Evolutionary conservation across 2,329 filamentous ascomycete genomes (phyloP).

Genomic region (Epichloe hybrida): DNA sequence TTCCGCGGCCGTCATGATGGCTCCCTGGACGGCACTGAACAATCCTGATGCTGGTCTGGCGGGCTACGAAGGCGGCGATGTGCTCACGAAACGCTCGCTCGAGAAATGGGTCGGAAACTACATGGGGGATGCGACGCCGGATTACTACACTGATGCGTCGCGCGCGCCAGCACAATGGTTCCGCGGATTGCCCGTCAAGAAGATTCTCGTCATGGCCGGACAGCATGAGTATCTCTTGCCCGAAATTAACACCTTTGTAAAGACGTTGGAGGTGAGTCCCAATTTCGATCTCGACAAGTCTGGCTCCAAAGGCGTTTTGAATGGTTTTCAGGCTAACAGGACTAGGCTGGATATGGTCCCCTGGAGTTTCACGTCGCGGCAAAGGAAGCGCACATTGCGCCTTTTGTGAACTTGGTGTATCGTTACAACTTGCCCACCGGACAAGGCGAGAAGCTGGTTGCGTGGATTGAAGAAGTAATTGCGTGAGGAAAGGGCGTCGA

Average conservation of each 20-base stretch:
- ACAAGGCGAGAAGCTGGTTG: slow-evolving; percentile 10
- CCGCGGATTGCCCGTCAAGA: slow-evolving; percentile 5
- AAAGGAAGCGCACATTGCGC: slow-evolving; percentile 10
- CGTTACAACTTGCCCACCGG: slow-evolving; percentile 7
- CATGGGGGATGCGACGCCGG: slow-evolving; percentile 5
- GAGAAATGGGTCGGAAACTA: slow-evolving; percentile 4
- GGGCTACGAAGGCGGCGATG: slow-evolving; percentile 7
- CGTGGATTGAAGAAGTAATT: slow-evolving; percentile 7
- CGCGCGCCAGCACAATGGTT: slow-evolving; percentile 10
- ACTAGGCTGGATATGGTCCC: slow-evolving; percentile 5
- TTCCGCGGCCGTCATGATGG: slow-evolving; percentile 5
- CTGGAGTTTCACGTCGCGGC: slow-evolving; percentile 9
- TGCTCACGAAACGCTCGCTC: slow-evolving; percentile 4
- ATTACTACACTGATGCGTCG: slow-evolving; percentile 10
- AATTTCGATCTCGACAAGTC: too few relatives aligned
- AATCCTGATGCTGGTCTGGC: background rate
- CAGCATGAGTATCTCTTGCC: slow-evolving; percentile 10
- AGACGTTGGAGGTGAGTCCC: slow-evolving; percentile 8
- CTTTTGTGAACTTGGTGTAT: slow-evolving; percentile 8
- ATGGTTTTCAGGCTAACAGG: background rate
- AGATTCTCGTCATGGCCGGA: slow-evolving; percentile 8
- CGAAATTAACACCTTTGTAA: slow-evolving; percentile 6
- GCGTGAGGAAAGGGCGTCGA: background rate
- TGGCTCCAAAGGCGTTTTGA: background rate
- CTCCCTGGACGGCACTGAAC: slow-evolving; percentile 9